Base-by-base conservation (phyloP, 2,329 filamentous ascomycete species). In the Epichloe hybrida region DNA sequence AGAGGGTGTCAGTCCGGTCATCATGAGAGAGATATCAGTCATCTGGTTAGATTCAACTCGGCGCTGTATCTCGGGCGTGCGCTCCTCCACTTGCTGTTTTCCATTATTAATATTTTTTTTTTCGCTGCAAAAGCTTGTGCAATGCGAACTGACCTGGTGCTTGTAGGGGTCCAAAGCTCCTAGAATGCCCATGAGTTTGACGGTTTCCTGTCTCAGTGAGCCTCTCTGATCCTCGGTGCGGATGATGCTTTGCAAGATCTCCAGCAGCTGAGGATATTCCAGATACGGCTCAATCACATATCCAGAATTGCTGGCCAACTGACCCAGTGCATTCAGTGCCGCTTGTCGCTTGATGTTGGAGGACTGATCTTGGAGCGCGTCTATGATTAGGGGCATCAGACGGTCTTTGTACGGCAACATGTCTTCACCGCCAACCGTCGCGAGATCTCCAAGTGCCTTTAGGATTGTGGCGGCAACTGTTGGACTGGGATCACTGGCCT, bases 281-380 rank as follows among this genome's bases (percentile, higher is more conserved):
- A 91, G 76, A 61, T 98, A 98, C 0, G 94, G 94, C 51, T 90
- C 83, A 53, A 98, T 97, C 49, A 98, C 94, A 68, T 98, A 98
- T 58, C 94, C 93, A 13, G 90, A 93, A 66, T 95, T 97, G 62
- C 89, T 95, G 5, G 93, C 89, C 50, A 98, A 72, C 63, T 97
- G 90, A 20, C 91, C 91, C 0, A 98, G 75, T 0, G 93, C 93
- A 57, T 87, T 86, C 35, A 98, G 74, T 3, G 93, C 91, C 5
- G 94, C 88, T 66, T 95, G 90, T 50, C 93, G 83, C 69, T 97
- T 97, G 44, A 82, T 76, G 45, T 88, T 84, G 3, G 91, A 95
- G 57, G 88, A 89, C 59, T 97, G 84, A 63, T 98, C 93, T 66
- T 98, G 91, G 49, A 98, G 73, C 31, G 91, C 90, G 54, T 93